Evolutionary conservation across 345 rosid species (phyloP), one percentile per base, ranked within the genome.

Genomic region (Bruguiera gymnorhiza): DNA sequence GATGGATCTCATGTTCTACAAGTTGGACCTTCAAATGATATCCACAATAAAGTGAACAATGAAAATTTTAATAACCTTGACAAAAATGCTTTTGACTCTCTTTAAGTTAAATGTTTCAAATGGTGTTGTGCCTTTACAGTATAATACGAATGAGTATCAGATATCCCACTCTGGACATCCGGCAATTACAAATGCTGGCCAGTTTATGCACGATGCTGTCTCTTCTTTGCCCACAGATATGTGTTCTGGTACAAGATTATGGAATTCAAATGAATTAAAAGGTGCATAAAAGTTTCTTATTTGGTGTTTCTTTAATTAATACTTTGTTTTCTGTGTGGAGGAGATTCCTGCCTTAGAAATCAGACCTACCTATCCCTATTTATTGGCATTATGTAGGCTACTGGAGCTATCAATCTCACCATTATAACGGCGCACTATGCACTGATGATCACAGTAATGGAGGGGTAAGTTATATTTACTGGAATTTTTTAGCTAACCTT

Each of bases 71-170:
- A 79, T 81, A 82, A 65, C 73, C 84, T 76, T 82, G 85, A 78
- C 67, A 86, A 71, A 19, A 75, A 78, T 83, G 56, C 37, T 80
- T 30, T 75, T 73, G 67, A 79, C 55, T 81, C 68, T 82, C 75
- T 70, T 70, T 72, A 76, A 69, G 39, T 73, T 79, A 24, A 74
- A 78, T 73, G 18, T 57, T 80, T 72, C 78, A 68, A 84, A 82
- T 82, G 69, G 75, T 87, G 99, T 89, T 88, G 79, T 84, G 87
- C 99, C 97, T 95, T 92, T 90, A 90, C 97, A 78, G 69, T 82
- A 71, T 76, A 56, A 80, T 85, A 95, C 91, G 56, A 76, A 84
- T 88, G 86, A 92, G 98, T 70, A 78, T 87, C 98, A 92, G 97
- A 82, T 89, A 90, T 85, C 85, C 51, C 54, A 68, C 76, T 68